A percentile compares a stretch with the other conserved stretches of the same genome.
Conservation (phyloP, 2,329 filamentous ascomycete genomes). For the Exophiala sp. region DNA sequence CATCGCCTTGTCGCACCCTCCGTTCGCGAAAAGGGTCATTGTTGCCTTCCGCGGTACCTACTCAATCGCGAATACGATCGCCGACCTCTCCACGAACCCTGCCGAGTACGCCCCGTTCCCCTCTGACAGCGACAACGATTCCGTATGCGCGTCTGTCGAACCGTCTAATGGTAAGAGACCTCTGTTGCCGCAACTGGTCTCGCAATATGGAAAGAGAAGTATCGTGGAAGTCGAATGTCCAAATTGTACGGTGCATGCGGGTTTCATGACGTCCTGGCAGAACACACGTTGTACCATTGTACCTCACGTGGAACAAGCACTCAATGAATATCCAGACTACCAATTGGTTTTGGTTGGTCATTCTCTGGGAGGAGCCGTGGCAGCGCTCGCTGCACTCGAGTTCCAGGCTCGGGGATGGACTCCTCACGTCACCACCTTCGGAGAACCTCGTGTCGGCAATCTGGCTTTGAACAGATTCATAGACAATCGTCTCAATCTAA, state of each 20-base stretch:
- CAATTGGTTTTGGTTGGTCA: slow-evolving; percentile 77
- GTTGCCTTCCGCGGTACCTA: slow-evolving; percentile 93
- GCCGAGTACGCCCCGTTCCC: slow-evolving; percentile 90
- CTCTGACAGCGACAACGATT: slow-evolving; percentile 36
- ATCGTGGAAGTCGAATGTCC: slow-evolving; percentile 51
- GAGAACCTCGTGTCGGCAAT: slow-evolving; percentile 67
- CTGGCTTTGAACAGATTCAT: slow-evolving; percentile 48
- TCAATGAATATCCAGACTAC: slow-evolving; percentile 61
- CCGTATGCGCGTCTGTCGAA: slow-evolving; percentile 20
- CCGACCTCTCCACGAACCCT: slow-evolving; percentile 81
- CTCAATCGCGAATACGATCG: slow-evolving; percentile 82
- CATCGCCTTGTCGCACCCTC: slow-evolving; percentile 73
- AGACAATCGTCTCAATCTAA: slow-evolving; percentile 48
- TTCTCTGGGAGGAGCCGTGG: slow-evolving; percentile 86
- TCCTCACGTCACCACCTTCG: slow-evolving; percentile 80
- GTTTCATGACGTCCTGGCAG: slow-evolving; percentile 80
- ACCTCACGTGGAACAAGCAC: slow-evolving; percentile 56
- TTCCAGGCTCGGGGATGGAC: slow-evolving; percentile 70
- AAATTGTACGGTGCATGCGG: slow-evolving; percentile 88
- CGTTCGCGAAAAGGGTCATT: slow-evolving; percentile 59
- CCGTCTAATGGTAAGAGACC: slow-evolving; percentile 10
- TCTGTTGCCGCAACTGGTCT: slow-evolving; percentile 20
- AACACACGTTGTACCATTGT: slow-evolving; percentile 66
- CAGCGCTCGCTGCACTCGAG: slow-evolving; percentile 78
- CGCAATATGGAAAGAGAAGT: slow-evolving; percentile 26